phyloP scores from a whole-genome alignment of 2,329 filamentous ascomycete species.

The Neofusicoccum ribis region DNA sequence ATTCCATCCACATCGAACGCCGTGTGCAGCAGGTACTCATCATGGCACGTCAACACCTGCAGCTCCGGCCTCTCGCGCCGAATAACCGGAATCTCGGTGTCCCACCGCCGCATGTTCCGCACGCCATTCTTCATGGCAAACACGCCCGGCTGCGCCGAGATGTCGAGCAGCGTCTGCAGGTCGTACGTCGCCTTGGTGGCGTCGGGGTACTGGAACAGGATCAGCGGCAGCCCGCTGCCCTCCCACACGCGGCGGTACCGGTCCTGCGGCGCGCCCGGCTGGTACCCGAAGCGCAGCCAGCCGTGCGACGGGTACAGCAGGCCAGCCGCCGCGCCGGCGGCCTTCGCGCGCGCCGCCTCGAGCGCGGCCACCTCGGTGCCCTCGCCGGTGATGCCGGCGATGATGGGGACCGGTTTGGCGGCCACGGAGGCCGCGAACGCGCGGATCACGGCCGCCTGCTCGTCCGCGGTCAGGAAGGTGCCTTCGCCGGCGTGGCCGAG shows the following conservation, averaged over 20 bases:
- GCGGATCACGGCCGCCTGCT: conserved; percentile 52
- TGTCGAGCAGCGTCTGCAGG: conserved; percentile 55
- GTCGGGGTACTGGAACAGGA: conserved; percentile 57
- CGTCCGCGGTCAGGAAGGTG: conserved; percentile 54
- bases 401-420: conserved; percentile 52
- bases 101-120: conserved; percentile 59
- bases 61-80: conserved; percentile 50
- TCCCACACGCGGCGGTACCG: conserved; percentile 54
- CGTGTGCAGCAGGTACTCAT: conserved; percentile 56
- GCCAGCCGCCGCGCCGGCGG: conserved; percentile 53
- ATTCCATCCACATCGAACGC: conserved; percentile 56
- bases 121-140: conserved; percentile 61
- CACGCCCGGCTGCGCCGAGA: conserved; percentile 53
- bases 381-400: conserved; percentile 55
- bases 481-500: conserved; percentile 58
- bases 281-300: conserved; percentile 58
- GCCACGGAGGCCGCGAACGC: conserved; percentile 54
- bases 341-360: conserved; percentile 53
- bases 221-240: conserved; percentile 51
- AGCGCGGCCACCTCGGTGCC: conserved; percentile 55
- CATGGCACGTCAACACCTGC: conserved; percentile 54
- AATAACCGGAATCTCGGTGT: conserved; percentile 57
- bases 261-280: conserved; percentile 54
- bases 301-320: conserved; percentile 56
- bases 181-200: conserved; percentile 55